Evolutionary conservation across 2,329 filamentous ascomycete genomes (phyloP).

Genomic region (Calonectria leucothoes): DNA sequence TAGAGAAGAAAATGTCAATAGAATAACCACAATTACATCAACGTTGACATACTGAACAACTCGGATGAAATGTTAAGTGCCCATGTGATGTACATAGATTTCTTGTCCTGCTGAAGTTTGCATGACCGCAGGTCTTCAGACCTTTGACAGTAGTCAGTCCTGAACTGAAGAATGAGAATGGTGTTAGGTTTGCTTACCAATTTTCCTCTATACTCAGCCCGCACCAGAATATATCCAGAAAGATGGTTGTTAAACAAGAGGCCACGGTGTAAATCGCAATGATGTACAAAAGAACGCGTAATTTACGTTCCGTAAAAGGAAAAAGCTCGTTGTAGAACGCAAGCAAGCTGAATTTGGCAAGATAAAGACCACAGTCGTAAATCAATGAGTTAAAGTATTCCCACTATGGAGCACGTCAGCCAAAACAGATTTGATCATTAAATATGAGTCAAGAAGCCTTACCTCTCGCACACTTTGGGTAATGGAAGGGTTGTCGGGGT

Average conservation of each 20-base stretch:
- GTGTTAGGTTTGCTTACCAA: background rate
- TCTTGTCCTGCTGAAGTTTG: background rate
- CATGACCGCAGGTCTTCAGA: background rate
- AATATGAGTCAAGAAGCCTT: background rate
- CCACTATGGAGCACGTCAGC: background rate
- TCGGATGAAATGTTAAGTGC: background rate
- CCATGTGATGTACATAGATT: background rate
- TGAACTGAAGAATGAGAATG: background rate
- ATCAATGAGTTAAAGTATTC: background rate
- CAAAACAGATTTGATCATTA: background rate
- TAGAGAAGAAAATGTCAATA: too few relatives aligned
- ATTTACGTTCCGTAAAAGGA: background rate
- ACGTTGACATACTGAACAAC: background rate
- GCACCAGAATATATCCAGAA: background rate
- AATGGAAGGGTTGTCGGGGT: too few relatives aligned
- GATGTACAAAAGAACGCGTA: background rate
- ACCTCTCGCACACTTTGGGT: background rate
- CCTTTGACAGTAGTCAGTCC: background rate
- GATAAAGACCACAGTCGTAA: background rate
- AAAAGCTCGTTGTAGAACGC: constrained; percentile 1
- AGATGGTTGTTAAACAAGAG: background rate
- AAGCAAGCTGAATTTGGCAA: background rate
- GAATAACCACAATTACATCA: too few relatives aligned
- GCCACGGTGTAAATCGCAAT: background rate
- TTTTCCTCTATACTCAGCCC: background rate